Percentiles rank a stretch among this genome's conserved stretches.
These are phyloP conservation scores for Hypoxylon sp. DNA, from an alignment of 2,329 filamentous ascomycete genomes.

Conservation along the genomic window DNA sequence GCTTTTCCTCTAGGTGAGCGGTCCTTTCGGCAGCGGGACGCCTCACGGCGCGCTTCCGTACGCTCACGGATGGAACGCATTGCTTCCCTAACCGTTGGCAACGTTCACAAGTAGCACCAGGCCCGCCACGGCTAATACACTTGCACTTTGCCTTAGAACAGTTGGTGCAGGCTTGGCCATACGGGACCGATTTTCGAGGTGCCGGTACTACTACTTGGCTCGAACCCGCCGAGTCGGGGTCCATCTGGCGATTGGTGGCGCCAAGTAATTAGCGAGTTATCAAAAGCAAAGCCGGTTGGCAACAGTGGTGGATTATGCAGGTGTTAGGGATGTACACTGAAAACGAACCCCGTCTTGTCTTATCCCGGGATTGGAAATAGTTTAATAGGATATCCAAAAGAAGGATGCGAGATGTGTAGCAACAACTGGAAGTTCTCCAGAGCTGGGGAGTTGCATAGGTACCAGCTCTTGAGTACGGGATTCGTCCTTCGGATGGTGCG, in stretches of 20 bases:
- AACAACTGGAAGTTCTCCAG: constrained; percentile 1
- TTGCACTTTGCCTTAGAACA: constrained; percentile 63
- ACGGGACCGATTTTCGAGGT: constrained; percentile 54
- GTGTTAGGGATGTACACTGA: constrained; percentile 6
- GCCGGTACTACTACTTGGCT: constrained; percentile 20
- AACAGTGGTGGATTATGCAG: constrained; percentile 13
- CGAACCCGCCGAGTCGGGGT: constrained; percentile 30
- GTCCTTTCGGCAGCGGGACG: constrained; percentile 39
- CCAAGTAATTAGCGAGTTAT: constrained; percentile 20
- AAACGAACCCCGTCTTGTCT: constrained; percentile 24
- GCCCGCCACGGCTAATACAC: constrained; percentile 54
- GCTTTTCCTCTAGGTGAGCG: constrained; percentile 53
- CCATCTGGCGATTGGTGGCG: constrained; percentile 26
- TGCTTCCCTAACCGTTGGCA: constrained; percentile 60
- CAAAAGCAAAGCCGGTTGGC: background rate
- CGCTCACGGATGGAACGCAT: constrained; percentile 58
- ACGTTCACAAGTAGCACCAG: constrained; percentile 55
- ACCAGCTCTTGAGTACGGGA: background rate
- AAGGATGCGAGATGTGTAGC: constrained; percentile 14
- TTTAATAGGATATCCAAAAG: constrained; percentile 2
- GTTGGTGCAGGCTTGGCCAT: constrained; percentile 60
- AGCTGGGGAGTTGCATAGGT: constrained; percentile 10
- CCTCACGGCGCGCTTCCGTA: constrained; percentile 51
- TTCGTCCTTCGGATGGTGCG: constrained; percentile 13
- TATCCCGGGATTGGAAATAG: constrained; percentile 24